Conservation (phyloP, 2,329 filamentous ascomycete genomes). For the Aureobasidium melanogenum region DNA sequence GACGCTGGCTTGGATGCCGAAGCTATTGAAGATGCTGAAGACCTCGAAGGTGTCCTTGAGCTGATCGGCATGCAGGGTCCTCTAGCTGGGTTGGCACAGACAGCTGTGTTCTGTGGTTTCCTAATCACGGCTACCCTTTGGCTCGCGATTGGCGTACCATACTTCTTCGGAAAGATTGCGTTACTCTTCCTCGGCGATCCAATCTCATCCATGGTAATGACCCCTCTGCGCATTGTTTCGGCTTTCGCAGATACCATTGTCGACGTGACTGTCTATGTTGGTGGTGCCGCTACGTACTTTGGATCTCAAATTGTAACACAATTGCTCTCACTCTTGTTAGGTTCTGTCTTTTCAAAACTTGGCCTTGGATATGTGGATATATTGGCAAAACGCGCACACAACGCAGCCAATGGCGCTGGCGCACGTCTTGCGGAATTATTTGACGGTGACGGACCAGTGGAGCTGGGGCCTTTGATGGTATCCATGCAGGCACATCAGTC, state of each 20-base stretch:
- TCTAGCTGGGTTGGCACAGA: slow-evolving; percentile 81
- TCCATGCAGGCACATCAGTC: slow-evolving; percentile 15
- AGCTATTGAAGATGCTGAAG: slow-evolving; percentile 74
- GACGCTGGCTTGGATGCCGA: slow-evolving; percentile 63
- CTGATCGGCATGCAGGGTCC: slow-evolving; percentile 94
- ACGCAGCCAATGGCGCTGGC: not conserved
- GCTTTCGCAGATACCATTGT: slow-evolving; percentile 69
- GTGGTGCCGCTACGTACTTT: slow-evolving; percentile 22
- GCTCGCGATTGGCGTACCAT: slow-evolving; percentile 80
- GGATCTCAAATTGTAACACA: not conserved
- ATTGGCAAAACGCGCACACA: not conserved
- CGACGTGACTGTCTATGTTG: slow-evolving; percentile 59
- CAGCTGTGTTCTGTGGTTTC: slow-evolving; percentile 87
- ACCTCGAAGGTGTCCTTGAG: slow-evolving; percentile 92
- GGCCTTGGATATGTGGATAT: not conserved
- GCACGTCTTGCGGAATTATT: not conserved
- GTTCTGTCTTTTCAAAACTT: not conserved
- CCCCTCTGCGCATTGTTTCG: slow-evolving; percentile 65
- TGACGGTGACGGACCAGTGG: not conserved
- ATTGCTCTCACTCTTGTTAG: not conserved
- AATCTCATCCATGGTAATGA: slow-evolving; percentile 53
- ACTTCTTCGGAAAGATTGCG: slow-evolving; percentile 79
- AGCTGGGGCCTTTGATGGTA: slow-evolving; percentile 7
- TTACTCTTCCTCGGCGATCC: slow-evolving; percentile 75
- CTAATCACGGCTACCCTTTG: slow-evolving; percentile 82